A percentile compares a stretch with the other conserved stretches of the same genome.
phyloP scores from a whole-genome alignment of 768 basidiomycete species.

The Auriscalpium vulgare region DNA sequence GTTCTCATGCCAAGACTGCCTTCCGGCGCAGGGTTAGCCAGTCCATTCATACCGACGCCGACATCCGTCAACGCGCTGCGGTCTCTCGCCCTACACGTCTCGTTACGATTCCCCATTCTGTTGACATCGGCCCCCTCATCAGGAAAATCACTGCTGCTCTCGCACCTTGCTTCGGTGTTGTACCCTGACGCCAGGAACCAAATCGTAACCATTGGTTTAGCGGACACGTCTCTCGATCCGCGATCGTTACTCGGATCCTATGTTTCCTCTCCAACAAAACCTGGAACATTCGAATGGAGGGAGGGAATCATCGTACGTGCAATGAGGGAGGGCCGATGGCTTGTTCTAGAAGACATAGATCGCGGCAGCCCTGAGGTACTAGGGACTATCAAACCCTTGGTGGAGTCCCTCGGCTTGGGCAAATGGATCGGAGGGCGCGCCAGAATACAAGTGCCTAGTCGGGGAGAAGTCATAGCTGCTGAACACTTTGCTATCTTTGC shows the following conservation, averaged over 20 bases:
- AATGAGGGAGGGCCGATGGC: conserved; percentile 85
- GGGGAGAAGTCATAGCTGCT: conserved; percentile 66
- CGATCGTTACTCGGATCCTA: conserved; percentile 91
- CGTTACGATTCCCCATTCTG: conserved; percentile 68
- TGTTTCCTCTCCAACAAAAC: conserved; percentile 71
- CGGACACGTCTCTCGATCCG: conserved; percentile 92
- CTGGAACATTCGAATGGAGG: conserved; percentile 93
- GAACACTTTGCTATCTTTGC: conserved; percentile 84
- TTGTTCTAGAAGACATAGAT: conserved; percentile 90
- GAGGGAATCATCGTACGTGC: conserved; percentile 89
- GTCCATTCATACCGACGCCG: conserved; percentile 53
- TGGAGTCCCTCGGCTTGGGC: conserved; percentile 60
- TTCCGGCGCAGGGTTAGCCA: conserved; percentile 16
- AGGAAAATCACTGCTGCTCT: conserved; percentile 77
- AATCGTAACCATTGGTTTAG: conserved; percentile 81
- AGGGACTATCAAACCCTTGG: conserved; percentile 76
- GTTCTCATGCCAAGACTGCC: conserved; percentile 50
- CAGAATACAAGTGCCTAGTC: conserved; percentile 62
- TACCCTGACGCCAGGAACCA: conserved; percentile 55
- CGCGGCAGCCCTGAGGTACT: conserved; percentile 85
- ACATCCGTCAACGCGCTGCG: conserved; percentile 53
- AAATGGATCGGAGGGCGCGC: conserved; percentile 74
- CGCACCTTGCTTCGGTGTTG: conserved; percentile 63
- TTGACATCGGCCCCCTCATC: conserved; percentile 81
- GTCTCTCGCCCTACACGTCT: conserved; percentile 53